A percentile compares a stretch with the other conserved stretches of the same genome.
Evolutionary conservation across 2,329 filamentous ascomycete genomes (phyloP).

Genomic region (Salinomyces thailandicus): DNA sequence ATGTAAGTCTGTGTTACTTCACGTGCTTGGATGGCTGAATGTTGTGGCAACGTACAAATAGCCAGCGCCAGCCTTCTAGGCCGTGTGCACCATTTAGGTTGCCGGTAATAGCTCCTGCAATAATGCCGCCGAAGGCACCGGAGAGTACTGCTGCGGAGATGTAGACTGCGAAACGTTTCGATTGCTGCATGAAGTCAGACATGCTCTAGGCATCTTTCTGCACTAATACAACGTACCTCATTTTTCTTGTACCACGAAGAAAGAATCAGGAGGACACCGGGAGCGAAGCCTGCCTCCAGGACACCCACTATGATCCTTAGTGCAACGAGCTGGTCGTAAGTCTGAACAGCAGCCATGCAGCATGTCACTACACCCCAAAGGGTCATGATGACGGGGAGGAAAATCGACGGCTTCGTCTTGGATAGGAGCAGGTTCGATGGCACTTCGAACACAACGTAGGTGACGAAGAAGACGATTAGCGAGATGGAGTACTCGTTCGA

Average conservation of each 20-base stretch:
- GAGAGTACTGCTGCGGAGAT: conserved; percentile 48
- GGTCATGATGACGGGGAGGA: conserved; percentile 43
- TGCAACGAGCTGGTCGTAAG: conserved; percentile 39
- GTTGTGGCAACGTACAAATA: conserved; percentile 25
- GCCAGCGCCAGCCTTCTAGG: conserved; percentile 33
- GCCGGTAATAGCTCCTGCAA: conserved; percentile 28
- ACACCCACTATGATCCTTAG: conserved; percentile 47
- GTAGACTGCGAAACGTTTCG: conserved; percentile 47
- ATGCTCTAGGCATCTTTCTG: too few relatives aligned
- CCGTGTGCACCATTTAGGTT: conserved; percentile 31
- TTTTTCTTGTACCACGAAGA: conserved; percentile 49
- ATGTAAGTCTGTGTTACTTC: neutral
- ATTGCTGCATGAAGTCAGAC: too few relatives aligned
- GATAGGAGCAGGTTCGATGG: conserved; percentile 46
- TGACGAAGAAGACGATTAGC: conserved; percentile 39
- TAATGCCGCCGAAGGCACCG: conserved; percentile 40
- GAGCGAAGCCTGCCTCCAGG: conserved; percentile 46
- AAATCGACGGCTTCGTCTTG: conserved; percentile 40
- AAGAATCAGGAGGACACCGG: conserved; percentile 45
- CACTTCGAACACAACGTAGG: conserved; percentile 16
- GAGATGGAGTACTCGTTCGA: conserved; percentile 42
- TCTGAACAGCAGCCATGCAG: conserved; percentile 41
- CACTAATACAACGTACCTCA: neutral
- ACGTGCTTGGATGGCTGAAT: neutral
- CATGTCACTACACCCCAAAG: conserved; percentile 41